These are phyloP conservation scores for Triticum aestivum DNA, from an alignment of 176 grass and related monocot species.

Conservation along the genomic window DNA sequence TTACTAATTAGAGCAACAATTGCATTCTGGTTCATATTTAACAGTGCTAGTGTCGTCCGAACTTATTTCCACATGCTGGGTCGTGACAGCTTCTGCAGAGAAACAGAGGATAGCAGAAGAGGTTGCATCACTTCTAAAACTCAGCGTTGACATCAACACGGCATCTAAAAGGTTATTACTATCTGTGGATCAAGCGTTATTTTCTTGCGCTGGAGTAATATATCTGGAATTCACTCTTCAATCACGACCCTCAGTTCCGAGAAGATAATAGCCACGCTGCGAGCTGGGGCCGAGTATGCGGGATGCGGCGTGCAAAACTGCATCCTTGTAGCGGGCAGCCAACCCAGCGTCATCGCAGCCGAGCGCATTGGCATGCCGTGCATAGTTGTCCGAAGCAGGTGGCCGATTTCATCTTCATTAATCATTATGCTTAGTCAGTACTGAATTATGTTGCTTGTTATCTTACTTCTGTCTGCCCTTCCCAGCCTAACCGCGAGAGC, in stretches of 20 bases:
- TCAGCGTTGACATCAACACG: slow-evolving; percentile 35
- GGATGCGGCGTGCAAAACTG: too few species aligned
- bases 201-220: not conserved
- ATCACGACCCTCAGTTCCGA: not conserved
- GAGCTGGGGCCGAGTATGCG: too few species aligned
- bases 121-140: slow-evolving; percentile 11
- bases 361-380: too few species aligned
- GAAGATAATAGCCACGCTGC: too few species aligned
- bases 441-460: not conserved
- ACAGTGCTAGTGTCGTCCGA: not conserved
- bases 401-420: not conserved
- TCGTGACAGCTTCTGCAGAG: slow-evolving; percentile 58
- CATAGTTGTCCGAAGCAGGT: too few species aligned
- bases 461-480: not conserved
- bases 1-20: not conserved
- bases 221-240: not conserved
- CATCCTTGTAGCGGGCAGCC: too few species aligned
- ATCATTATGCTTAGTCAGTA: not conserved
- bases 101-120: slow-evolving; percentile 33
- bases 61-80: not conserved
- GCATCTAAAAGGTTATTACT: slow-evolving; percentile 3
- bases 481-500: slow-evolving; percentile 67
- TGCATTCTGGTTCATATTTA: not conserved
- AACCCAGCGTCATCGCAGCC: too few species aligned
- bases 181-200: not conserved